Percentiles rank a stretch among this genome's conserved stretches.
Conservation (phyloP, 1,284 basidiomycete genomes). For the Ganoderma boninense region DNA sequence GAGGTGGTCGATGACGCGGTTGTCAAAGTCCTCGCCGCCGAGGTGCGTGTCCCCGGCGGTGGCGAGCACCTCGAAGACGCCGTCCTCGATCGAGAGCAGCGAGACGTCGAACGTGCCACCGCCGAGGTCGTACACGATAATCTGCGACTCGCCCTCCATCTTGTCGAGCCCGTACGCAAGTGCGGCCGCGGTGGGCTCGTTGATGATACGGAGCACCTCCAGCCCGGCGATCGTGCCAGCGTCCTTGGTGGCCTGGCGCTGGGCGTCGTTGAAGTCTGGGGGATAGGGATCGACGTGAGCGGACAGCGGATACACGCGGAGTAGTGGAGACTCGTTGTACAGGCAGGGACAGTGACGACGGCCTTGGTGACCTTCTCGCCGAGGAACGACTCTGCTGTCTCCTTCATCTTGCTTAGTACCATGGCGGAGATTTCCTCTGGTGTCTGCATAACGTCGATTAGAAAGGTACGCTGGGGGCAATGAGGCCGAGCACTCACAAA, state of each 20-base stretch:
- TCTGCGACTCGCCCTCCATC: slow-evolving; percentile 85
- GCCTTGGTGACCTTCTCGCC: slow-evolving; percentile 97
- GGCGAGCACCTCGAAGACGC: slow-evolving; percentile 97
- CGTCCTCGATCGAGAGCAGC: slow-evolving; percentile 96
- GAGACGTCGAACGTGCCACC: slow-evolving; percentile 91
- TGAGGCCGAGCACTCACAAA: slow-evolving; percentile 63
- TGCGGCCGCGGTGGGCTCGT: slow-evolving; percentile 98
- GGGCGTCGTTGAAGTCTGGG: slow-evolving; percentile 93
- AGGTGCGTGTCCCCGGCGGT: slow-evolving; percentile 99
- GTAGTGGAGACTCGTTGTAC: not conserved
- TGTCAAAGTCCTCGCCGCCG: slow-evolving; percentile 99
- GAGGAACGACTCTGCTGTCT: slow-evolving; percentile 98
- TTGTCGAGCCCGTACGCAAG: slow-evolving; percentile 99
- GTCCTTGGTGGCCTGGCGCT: slow-evolving; percentile 99
- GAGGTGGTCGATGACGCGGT: slow-evolving; percentile 93
- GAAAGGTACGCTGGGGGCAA: not conserved
- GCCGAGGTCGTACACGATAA: slow-evolving; percentile 95
- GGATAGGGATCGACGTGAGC: not conserved
- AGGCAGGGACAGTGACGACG: slow-evolving; percentile 97
- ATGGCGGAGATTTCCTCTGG: slow-evolving; percentile 94
- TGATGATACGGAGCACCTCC: slow-evolving; percentile 96
- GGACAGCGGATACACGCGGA: not conserved
- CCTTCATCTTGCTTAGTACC: slow-evolving; percentile 98
- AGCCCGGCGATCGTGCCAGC: slow-evolving; percentile 97
- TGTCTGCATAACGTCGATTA: slow-evolving; percentile 51